phyloP scores from a whole-genome alignment of 805 yeast genomes.

The Zygoascus biomembranicola region DNA sequence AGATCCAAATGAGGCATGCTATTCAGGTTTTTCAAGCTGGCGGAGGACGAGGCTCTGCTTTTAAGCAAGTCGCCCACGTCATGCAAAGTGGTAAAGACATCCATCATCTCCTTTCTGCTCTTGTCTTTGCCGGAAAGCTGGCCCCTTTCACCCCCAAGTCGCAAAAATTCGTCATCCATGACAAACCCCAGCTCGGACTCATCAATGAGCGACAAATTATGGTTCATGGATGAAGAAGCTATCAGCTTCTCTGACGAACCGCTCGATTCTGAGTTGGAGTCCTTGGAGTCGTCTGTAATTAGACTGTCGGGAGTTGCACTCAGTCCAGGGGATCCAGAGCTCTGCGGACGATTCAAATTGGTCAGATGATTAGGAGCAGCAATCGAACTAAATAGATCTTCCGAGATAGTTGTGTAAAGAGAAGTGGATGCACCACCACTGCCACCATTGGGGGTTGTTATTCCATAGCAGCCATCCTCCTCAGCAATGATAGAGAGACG shows the following conservation, averaged over 20 bases:
- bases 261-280: neutral
- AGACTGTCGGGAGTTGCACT: neutral
- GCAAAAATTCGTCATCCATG: conserved; percentile 8
- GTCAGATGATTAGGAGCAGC: neutral
- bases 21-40: neutral
- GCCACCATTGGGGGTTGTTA: neutral
- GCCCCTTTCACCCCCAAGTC: neutral
- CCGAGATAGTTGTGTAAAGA: neutral
- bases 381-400: neutral
- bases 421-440: neutral
- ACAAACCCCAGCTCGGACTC: conserved; percentile 13
- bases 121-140: neutral
- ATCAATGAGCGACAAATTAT: conserved; percentile 12
- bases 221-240: neutral
- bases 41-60: conserved; percentile 1
- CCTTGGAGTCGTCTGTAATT: conserved; percentile 3
- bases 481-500: conserved; percentile 11
- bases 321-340: neutral
- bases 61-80: conserved; percentile 3
- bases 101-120: conserved; percentile 1
- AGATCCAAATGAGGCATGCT: conserved; percentile 11
- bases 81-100: conserved; percentile 8
- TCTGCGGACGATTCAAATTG: neutral
- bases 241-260: neutral
- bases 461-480: neutral